Conservation (phyloP, 2,329 filamentous ascomycete species). For the Trichoderma gracile region DNA sequence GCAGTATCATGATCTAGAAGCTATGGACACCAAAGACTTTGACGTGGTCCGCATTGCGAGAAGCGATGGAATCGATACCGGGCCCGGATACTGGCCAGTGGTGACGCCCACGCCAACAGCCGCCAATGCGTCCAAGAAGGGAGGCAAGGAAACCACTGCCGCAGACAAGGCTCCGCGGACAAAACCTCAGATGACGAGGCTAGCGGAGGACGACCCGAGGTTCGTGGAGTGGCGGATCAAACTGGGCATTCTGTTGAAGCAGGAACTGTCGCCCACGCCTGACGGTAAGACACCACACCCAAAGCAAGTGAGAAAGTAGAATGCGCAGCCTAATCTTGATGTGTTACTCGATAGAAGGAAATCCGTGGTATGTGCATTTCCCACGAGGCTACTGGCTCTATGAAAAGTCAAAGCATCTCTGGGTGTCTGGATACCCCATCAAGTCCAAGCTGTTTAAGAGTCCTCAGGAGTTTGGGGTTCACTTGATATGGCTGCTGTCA, state of each 20-base stretch:
- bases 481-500: slow-evolving; percentile 54
- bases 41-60: slow-evolving; percentile 46
- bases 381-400: slow-evolving; percentile 51
- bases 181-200: slow-evolving; percentile 47
- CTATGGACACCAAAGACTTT: slow-evolving; percentile 43
- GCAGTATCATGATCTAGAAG: not conserved
- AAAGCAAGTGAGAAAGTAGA: not conserved
- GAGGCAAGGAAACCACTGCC: slow-evolving; percentile 38
- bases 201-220: slow-evolving; percentile 47
- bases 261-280: slow-evolving; percentile 45
- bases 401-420: slow-evolving; percentile 51
- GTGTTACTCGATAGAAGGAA: slow-evolving; percentile 40
- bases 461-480: slow-evolving; percentile 55
- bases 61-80: slow-evolving; percentile 49
- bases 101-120: slow-evolving; percentile 31
- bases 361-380: slow-evolving; percentile 48
- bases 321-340: slow-evolving; percentile 25
- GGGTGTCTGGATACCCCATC: slow-evolving; percentile 52
- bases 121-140: slow-evolving; percentile 36
- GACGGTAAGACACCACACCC: slow-evolving; percentile 37
- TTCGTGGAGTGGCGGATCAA: slow-evolving; percentile 50
- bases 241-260: slow-evolving; percentile 48
- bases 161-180: slow-evolving; percentile 42
- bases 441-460: slow-evolving; percentile 53
- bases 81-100: slow-evolving; percentile 48